These are phyloP conservation scores for Ganoderma lingzhi DNA, from an alignment of 1,284 basidiomycete genomes.

Conservation along the genomic window DNA sequence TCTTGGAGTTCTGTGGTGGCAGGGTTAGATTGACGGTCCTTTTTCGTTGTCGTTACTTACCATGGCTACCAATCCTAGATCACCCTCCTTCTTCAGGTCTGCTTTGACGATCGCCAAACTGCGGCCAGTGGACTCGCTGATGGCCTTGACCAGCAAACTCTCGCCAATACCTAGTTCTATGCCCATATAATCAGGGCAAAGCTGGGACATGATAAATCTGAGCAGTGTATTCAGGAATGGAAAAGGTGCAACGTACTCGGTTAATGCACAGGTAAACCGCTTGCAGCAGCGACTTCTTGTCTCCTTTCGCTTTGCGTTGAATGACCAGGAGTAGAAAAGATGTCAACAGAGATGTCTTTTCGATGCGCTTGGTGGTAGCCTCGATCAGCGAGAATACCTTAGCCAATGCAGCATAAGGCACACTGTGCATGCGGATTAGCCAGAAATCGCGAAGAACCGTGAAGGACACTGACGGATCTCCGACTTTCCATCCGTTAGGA, in stretches of 20 bases:
- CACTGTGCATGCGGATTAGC: constrained; percentile 54
- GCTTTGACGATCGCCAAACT: constrained; percentile 86
- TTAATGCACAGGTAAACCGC: constrained; percentile 98
- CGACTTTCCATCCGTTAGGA: constrained; percentile 87
- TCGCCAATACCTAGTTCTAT: constrained; percentile 98
- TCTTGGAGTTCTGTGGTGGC: constrained; percentile 83
- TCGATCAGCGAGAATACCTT: constrained; percentile 93
- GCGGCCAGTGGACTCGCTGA: constrained; percentile 93
- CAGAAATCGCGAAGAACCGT: constrained; percentile 11
- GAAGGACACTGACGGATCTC: constrained; percentile 74
- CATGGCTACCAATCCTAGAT: constrained; percentile 96
- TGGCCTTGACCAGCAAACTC: constrained; percentile 93
- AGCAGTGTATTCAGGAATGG: neutral
- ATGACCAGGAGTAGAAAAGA: constrained; percentile 92
- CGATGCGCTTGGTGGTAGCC: constrained; percentile 94
- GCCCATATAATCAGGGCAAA: constrained; percentile 96
- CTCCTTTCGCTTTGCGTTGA: constrained; percentile 77
- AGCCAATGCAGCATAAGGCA: constrained; percentile 94
- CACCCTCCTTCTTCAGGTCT: constrained; percentile 94
- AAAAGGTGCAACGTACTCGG: constrained; percentile 61
- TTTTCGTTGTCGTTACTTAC: constrained; percentile 48
- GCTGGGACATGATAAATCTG: constrained; percentile 48
- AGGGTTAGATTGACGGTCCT: neutral
- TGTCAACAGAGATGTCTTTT: constrained; percentile 91
- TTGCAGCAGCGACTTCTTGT: constrained; percentile 79